phyloP scores from a whole-genome alignment of 164 flowering plant species.

The Magnolia officinalis region DNA sequence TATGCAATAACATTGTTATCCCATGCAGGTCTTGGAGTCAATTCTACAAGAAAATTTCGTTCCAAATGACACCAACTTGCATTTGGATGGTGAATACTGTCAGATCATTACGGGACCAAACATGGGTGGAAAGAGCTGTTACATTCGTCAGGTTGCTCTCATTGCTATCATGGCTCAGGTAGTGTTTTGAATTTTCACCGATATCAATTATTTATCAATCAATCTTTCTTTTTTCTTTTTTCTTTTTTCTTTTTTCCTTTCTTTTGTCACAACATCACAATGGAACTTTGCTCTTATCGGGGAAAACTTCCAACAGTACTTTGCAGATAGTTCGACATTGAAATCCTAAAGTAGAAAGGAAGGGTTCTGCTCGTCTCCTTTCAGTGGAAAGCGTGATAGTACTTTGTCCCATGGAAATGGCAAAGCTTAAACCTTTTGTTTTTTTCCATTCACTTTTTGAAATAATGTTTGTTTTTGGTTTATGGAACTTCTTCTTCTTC shows the following conservation, averaged over 20 bases:
- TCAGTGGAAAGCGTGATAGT: too few species aligned
- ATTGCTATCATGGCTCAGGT: slow-evolving; percentile 96
- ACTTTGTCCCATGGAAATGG: too few species aligned
- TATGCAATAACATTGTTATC: not conserved
- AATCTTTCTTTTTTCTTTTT: too few species aligned
- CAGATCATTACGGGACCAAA: slow-evolving; percentile 94
- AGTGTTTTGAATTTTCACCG: slow-evolving; percentile 2
- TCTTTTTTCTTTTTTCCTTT: too few species aligned
- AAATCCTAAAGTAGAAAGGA: too few species aligned
- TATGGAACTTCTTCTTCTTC: too few species aligned
- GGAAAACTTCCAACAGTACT: not conserved
- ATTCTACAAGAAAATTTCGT: slow-evolving; percentile 74
- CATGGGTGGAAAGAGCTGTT: slow-evolving; percentile 99
- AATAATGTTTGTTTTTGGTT: too few species aligned
- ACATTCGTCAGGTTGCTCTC: slow-evolving; percentile 97
- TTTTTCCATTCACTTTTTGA: too few species aligned
- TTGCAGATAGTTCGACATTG: too few species aligned
- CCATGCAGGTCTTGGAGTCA: slow-evolving; percentile 71
- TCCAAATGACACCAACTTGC: slow-evolving; percentile 80
- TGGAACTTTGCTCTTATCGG: not conserved
- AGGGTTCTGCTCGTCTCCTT: too few species aligned
- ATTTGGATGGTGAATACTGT: slow-evolving; percentile 66
- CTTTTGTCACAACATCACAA: not conserved
- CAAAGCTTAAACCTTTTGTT: too few species aligned
- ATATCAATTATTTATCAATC: not conserved